These are phyloP conservation scores for Trichoderma asperellum DNA, from an alignment of 2,329 filamentous ascomycete genomes.

Conservation along the genomic window DNA sequence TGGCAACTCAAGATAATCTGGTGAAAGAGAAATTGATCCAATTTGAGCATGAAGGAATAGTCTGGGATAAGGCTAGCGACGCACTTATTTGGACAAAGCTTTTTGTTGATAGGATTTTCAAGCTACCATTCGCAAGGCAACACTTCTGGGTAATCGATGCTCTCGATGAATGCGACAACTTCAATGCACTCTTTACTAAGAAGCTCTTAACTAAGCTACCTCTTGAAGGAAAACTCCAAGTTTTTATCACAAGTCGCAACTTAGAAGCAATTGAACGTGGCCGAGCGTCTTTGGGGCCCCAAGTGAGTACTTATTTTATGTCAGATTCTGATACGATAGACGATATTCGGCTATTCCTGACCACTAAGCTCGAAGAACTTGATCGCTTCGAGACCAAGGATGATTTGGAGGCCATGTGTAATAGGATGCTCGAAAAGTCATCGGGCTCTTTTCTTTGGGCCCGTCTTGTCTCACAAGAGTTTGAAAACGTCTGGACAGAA, in stretches of 20 bases:
- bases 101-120: slow-evolving; percentile 22
- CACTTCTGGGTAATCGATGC: slow-evolving; percentile 24
- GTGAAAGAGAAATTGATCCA: background rate
- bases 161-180: background rate
- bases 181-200: background rate
- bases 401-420: slow-evolving; percentile 1
- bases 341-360: background rate
- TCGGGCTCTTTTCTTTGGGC: slow-evolving; percentile 20
- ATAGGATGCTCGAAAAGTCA: slow-evolving; percentile 19
- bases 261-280: slow-evolving; percentile 1
- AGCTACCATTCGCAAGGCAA: background rate
- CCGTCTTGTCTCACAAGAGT: slow-evolving; percentile 23
- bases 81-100: slow-evolving; percentile 19
- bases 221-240: background rate
- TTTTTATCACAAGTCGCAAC: slow-evolving; percentile 23
- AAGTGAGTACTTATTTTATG: background rate
- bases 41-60: background rate
- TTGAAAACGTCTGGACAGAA: slow-evolving; percentile 15
- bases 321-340: background rate
- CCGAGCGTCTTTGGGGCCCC: background rate
- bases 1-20: slow-evolving; percentile 10
- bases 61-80: slow-evolving; percentile 4
- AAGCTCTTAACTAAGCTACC: slow-evolving; percentile 9
- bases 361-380: background rate
- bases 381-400: background rate